A percentile compares a stretch with the other conserved stretches of the same genome.
Evolutionary conservation across 2,329 filamentous ascomycete genomes (phyloP).

Genomic region (Sphaceloma murrayae): DNA sequence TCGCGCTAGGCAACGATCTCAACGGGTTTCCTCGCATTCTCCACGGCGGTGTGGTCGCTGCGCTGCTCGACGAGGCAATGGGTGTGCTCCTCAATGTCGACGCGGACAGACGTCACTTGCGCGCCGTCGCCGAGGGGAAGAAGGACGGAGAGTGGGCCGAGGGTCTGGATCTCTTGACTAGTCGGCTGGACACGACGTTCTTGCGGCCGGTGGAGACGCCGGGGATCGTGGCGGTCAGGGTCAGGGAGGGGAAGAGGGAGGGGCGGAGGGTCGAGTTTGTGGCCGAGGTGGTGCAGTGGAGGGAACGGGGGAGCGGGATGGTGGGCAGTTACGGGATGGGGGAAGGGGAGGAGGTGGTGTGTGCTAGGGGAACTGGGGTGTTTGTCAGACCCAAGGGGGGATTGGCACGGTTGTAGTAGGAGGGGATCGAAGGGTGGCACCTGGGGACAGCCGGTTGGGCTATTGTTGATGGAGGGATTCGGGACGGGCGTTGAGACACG

Average conservation of each 20-base stretch:
- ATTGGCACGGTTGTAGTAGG: too few species aligned
- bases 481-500: too few species aligned
- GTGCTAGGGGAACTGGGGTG: conserved; percentile 46
- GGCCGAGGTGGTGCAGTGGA: conserved; percentile 17
- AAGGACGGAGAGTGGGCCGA: conserved; percentile 22
- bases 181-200: conserved; percentile 48
- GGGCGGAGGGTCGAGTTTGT: conserved; percentile 14
- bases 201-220: conserved; percentile 44
- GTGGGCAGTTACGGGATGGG: conserved; percentile 28
- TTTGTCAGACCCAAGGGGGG: conserved; percentile 34
- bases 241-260: conserved; percentile 27
- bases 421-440: too few species aligned
- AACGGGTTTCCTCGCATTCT: conserved; percentile 45
- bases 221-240: conserved; percentile 39
- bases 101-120: conserved; percentile 23
- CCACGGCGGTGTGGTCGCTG: conserved; percentile 51
- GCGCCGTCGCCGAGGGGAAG: conserved; percentile 17
- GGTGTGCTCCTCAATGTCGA: conserved; percentile 43
- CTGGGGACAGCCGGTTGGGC: too few species aligned
- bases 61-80: conserved; percentile 51
- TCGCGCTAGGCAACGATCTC: conserved; percentile 42
- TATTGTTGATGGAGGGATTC: too few species aligned
- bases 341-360: conserved; percentile 40
- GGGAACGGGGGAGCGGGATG: conserved; percentile 1
- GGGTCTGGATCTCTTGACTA: conserved; percentile 36